These are phyloP conservation scores for Penicillium argentinense DNA, from an alignment of 495 filamentous ascomycete genomes.

Conservation along the genomic window DNA sequence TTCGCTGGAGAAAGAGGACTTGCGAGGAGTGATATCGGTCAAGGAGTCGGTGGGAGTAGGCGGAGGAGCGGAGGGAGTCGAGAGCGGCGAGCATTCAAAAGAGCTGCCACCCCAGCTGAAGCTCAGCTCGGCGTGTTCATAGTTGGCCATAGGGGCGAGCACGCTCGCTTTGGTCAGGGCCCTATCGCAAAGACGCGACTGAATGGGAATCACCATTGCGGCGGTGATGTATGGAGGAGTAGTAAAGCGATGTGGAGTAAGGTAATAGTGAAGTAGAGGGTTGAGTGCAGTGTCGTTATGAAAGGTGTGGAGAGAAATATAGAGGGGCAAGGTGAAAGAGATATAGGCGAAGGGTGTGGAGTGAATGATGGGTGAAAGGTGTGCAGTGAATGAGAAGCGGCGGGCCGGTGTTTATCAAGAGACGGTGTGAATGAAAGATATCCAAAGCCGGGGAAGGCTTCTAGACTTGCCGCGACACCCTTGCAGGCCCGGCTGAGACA, in stretches of 20 bases:
- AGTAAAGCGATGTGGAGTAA: constrained; percentile 1
- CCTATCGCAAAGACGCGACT: constrained; percentile 26
- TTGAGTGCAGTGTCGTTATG: background rate
- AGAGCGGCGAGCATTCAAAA: constrained; percentile 34
- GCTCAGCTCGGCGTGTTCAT: constrained; percentile 27
- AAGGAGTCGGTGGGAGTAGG: constrained; percentile 41
- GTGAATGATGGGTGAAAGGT: constrained; percentile 1
- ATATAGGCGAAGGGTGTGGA: background rate
- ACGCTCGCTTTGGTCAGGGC: constrained; percentile 21
- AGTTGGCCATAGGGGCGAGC: constrained; percentile 29
- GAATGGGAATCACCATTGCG: constrained; percentile 29
- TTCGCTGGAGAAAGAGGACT: constrained; percentile 45
- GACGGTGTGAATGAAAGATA: constrained; percentile 15
- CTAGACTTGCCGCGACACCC: constrained; percentile 30
- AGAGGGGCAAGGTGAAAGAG: background rate
- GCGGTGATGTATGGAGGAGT: background rate
- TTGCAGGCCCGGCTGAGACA: constrained; percentile 26
- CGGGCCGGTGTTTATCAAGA: constrained; percentile 16
- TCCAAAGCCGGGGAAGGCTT: constrained; percentile 32
- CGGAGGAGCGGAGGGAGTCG: constrained; percentile 40
- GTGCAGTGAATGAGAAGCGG: background rate
- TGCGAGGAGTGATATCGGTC: constrained; percentile 47
- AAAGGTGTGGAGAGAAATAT: constrained; percentile 1
- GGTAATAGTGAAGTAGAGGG: constrained; percentile 2
- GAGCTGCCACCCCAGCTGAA: constrained; percentile 45